A percentile compares a stretch with the other conserved stretches of the same genome.
Conservation (phyloP, 2,329 filamentous ascomycete species). For the Fusarium penzigii region DNA sequence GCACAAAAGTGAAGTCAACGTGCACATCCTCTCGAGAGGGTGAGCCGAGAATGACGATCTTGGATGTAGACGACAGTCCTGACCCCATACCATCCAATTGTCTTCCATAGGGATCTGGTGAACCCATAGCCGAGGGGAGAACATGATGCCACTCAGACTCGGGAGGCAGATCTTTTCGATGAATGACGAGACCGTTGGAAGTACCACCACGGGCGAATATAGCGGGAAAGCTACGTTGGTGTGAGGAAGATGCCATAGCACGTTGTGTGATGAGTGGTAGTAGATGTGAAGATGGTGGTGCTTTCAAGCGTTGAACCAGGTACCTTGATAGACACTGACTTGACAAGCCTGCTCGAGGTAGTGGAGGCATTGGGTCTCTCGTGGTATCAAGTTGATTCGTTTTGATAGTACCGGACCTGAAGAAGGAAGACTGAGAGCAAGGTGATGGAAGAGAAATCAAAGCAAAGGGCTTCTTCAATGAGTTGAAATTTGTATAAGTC, state of each 20-base stretch:
- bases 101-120: conserved; percentile 65
- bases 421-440: neutral
- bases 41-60: conserved; percentile 66
- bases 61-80: conserved; percentile 68
- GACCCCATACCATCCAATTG: conserved; percentile 74
- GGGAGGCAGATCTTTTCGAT: conserved; percentile 37
- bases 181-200: conserved; percentile 63
- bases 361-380: neutral
- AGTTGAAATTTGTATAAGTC: too few relatives aligned
- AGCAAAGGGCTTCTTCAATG: neutral
- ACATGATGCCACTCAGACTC: conserved; percentile 45
- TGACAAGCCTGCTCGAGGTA: neutral
- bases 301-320: conserved; percentile 1
- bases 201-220: conserved; percentile 62
- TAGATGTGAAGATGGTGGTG: neutral
- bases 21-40: conserved; percentile 52
- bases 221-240: conserved; percentile 37
- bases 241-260: conserved; percentile 8
- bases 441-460: neutral
- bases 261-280: conserved; percentile 1
- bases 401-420: neutral
- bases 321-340: neutral
- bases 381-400: too few relatives aligned
- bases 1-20: conserved; percentile 72
- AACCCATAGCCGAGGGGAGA: conserved; percentile 62